Conservation (phyloP, 257 asterid genomes). For the Solanum acaule region DNA sequence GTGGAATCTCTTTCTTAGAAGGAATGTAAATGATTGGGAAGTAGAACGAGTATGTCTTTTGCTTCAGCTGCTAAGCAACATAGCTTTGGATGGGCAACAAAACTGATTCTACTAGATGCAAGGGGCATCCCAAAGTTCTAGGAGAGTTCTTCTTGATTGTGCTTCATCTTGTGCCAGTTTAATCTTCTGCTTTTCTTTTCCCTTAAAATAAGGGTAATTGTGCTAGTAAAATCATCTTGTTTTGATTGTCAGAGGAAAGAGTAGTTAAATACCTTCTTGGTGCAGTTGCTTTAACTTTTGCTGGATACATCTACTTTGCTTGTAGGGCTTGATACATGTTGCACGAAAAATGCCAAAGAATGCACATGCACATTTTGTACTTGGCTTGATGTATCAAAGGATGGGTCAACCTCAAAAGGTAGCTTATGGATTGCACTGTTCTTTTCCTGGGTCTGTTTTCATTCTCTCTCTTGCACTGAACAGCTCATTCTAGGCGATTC, state of each 20-base stretch:
- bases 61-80: background rate
- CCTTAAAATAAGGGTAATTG: background rate
- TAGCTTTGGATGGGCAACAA: background rate
- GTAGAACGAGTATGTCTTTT: background rate
- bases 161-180: background rate
- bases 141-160: background rate
- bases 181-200: background rate
- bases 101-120: background rate
- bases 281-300: background rate
- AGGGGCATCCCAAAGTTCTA: background rate
- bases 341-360: slow-evolving; percentile 97
- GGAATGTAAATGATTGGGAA: background rate
- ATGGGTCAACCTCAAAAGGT: slow-evolving; percentile 99
- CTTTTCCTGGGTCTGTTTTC: slow-evolving; percentile 1
- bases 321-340: slow-evolving; percentile 89
- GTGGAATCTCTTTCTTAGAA: background rate
- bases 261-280: background rate
- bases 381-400: slow-evolving; percentile 96
- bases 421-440: slow-evolving; percentile 9
- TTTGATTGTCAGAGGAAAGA: background rate
- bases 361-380: slow-evolving; percentile 90
- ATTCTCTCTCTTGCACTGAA: slow-evolving; percentile 5
- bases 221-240: background rate
- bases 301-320: slow-evolving; percentile 12
- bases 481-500: slow-evolving; percentile 49